phyloP scores from a whole-genome alignment of 2,329 filamentous ascomycete species.

The Neofusicoccum cordaticola region DNA sequence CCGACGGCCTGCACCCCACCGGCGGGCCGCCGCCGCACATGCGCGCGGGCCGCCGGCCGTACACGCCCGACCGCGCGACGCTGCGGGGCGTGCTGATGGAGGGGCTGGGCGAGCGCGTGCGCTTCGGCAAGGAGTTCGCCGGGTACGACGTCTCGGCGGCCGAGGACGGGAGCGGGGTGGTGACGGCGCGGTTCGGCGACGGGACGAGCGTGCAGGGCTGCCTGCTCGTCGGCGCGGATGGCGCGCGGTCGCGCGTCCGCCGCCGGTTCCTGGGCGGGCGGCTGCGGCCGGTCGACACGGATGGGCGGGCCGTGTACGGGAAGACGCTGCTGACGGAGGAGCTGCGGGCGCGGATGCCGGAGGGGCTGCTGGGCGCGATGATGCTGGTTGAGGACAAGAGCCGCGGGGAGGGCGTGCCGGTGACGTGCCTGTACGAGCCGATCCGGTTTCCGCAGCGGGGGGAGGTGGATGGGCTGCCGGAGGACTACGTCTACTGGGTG shows the following conservation, averaged over 20 bases:
- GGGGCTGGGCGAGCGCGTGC: neutral
- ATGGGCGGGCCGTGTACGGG: slow-evolving; percentile 40
- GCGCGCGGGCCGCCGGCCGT: neutral
- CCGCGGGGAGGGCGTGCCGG: neutral
- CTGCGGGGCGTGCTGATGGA: neutral
- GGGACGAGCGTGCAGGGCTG: slow-evolving; percentile 12
- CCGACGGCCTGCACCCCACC: neutral
- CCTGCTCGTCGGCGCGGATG: slow-evolving; percentile 20
- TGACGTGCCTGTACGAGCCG: slow-evolving; percentile 26
- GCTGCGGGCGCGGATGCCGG: slow-evolving; percentile 19
- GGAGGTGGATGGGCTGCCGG: slow-evolving; percentile 18
- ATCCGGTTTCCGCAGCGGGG: slow-evolving; percentile 23
- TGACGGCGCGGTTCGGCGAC: slow-evolving; percentile 18
- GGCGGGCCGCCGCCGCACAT: too few species aligned
- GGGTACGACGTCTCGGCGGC: neutral
- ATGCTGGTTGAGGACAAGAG: slow-evolving; percentile 20
- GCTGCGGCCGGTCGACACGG: slow-evolving; percentile 34
- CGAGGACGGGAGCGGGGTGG: neutral
- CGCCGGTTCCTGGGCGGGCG: slow-evolving; percentile 28
- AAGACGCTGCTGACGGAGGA: slow-evolving; percentile 36
- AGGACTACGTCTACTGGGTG: slow-evolving; percentile 38
- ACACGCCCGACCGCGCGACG: neutral
- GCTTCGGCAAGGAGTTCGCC: neutral
- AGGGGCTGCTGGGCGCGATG: slow-evolving; percentile 27
- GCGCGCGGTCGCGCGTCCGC: slow-evolving; percentile 34